Evolutionary conservation across 2,329 filamentous ascomycete genomes (phyloP), one percentile per base, ranked within the genome.

Genomic region (Chaetomiaceae sp.): DNA sequence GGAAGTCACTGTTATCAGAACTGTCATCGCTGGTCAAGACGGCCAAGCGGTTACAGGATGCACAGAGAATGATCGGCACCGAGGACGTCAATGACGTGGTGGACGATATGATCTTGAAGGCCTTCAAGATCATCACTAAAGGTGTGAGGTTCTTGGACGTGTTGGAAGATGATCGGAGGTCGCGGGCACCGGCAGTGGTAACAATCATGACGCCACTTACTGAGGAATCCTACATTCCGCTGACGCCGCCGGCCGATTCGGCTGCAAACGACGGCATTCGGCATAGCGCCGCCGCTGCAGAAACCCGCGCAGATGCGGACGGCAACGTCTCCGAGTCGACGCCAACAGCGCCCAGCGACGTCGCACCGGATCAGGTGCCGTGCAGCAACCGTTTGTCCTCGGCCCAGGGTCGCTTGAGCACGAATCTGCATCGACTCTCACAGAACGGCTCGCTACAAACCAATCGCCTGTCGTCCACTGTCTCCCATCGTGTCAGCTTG

Each of bases 61-160:
- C 79, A 52, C 81, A 87, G 48, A 74, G 70, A 49, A 55, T 66
- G 34, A 55, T 68, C 0, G 65, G 69, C 12, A 69, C 74, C 0
- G 62, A 68, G 0, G 76, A 80, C 37, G 72, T 85, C 11, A 88
- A 88, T 58, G 80, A 86, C 57, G 79, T 91, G 47, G 79, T 96
- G 47, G 91, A 97, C 60, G 87, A 95, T 63, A 88, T 97, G 79
- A 86, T 97, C 19, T 70, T 95, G 43, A 93, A 90, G 64, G 90
- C 90, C 0, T 97, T 95, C 71, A 89, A 86, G 61, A 89, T 97
- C 42, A 86, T 95, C n/a, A 91, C 84, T 38, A 83, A 91, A 58
- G 89, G 87, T 12, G 88, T 96, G 20, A 78, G 84, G 36, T 97
- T 98, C 60, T 75, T 95, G 34, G 93, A 98, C 57, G 76, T 91